phyloP scores from a whole-genome alignment of 2,329 filamentous ascomycete species.

The Fusarium chuoi region DNA sequence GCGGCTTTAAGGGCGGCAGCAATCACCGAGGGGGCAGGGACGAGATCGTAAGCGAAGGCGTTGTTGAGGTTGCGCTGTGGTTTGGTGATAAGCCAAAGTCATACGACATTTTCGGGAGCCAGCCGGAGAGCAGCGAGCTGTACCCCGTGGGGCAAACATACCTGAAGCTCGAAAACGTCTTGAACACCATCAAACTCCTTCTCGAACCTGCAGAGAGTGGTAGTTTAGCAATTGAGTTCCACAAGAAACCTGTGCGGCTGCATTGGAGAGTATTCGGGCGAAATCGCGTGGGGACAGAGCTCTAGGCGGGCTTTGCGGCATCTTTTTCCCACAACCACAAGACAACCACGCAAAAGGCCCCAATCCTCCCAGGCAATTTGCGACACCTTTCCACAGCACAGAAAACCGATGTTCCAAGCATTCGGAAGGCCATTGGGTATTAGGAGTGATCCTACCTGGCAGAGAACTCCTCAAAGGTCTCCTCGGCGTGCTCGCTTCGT shows the following conservation, averaged over 20 bases:
- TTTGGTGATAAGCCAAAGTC: conserved; percentile 45
- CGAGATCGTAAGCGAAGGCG: conserved; percentile 99
- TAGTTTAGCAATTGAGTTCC: conserved; percentile 46
- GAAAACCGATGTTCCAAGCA: conserved; percentile 3
- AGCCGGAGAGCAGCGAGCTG: conserved; percentile 35
- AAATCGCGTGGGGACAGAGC: conserved; percentile 42
- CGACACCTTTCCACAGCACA: neutral
- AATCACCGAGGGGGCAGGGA: conserved; percentile 92
- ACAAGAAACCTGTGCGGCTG: conserved; percentile 27
- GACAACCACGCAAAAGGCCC: conserved; percentile 10
- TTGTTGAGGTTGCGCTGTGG: conserved; percentile 92
- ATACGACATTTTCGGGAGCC: conserved; percentile 45
- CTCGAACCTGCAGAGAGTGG: conserved; percentile 78
- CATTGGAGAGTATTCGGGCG: conserved; percentile 43
- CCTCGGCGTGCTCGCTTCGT: conserved; percentile 79
- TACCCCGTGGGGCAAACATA: conserved; percentile 56
- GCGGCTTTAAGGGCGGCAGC: conserved; percentile 92
- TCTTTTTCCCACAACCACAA: conserved; percentile 37
- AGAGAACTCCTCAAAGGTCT: conserved; percentile 99
- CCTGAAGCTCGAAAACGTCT: conserved; percentile 99
- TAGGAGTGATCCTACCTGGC: conserved; percentile 76
- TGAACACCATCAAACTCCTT: conserved; percentile 98
- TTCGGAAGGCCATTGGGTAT: conserved; percentile 28
- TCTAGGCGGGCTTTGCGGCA: conserved; percentile 41
- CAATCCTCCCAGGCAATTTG: neutral